Base-by-base conservation (phyloP, 106 monocot genomes). In the Phalaenopsis aphrodite region DNA sequence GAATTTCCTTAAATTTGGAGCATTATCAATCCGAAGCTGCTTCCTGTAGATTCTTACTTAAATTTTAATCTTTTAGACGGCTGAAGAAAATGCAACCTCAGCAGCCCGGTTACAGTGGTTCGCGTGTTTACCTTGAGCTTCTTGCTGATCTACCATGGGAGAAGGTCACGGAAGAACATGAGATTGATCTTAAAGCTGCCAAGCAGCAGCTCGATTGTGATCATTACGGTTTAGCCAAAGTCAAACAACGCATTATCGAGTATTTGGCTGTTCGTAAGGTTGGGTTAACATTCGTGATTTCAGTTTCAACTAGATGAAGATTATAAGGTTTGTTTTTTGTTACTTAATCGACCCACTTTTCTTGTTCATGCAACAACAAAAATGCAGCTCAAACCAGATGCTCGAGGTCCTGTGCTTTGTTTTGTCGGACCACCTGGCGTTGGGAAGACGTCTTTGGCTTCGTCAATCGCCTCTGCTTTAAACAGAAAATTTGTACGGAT, bases 381-480 rank as follows among this genome's bases (percentile, higher is more conserved):
- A 75, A n/a, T 86, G 82, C 95, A 99, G 99, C 93, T 99, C 79
- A 99, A 99, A 87, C 99, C 94, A 83, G 95, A 99, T 93, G 99
- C 94, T 41, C 84, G 88, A 82, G 99, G 99, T 38, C 93, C 99
- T 76, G 86, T 99, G 47, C 85, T 99, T 56, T 99, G 99, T 86
- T 99, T 99, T 88, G 99, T 95, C 78, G 99, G 99, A 14, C 99
- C 99, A 75, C 99, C 99, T 36, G 99, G 99, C 80, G 99, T 99
- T 76, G 99, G 99, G 14, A 99, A 99, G 87, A 99, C 99, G 58
- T 99, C 99, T 64, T 83, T 99, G 79, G 99, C 99, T 81, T 99
- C 99, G 75, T 93, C 99, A 72, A 99, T 99, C 85, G 99, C 99
- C 79, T 77, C 87, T 80, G 95, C 99, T 38, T 85, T 98, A 56